A percentile compares a stretch with the other conserved stretches of the same genome.
These are phyloP conservation scores for Kodamaea ohmeri DNA, from an alignment of 1,139 yeast species.

Conservation along the genomic window DNA sequence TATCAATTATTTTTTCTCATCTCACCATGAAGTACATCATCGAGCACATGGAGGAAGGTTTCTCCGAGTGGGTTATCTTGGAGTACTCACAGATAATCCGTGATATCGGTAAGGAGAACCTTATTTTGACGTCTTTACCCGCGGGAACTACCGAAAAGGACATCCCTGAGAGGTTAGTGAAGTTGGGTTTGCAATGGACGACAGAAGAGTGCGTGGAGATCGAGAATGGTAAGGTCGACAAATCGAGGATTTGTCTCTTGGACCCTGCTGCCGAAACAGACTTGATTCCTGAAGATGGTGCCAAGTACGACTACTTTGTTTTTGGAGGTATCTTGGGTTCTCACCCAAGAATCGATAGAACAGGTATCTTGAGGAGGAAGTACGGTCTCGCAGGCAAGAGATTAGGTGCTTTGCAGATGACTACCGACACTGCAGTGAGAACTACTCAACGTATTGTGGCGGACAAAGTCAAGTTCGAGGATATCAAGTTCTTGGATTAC, in stretches of 20 bases:
- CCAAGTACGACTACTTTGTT: slow-evolving; percentile 75
- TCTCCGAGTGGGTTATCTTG: slow-evolving; percentile 91
- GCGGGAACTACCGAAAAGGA: slow-evolving; percentile 55
- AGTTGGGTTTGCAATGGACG: slow-evolving; percentile 79
- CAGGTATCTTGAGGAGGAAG: slow-evolving; percentile 77
- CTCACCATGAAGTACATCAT: slow-evolving; percentile 76
- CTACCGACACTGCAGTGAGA: slow-evolving; percentile 95
- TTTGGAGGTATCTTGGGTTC: slow-evolving; percentile 97
- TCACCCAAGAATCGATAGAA: slow-evolving; percentile 94
- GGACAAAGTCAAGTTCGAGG: slow-evolving; percentile 54
- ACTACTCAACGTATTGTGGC: slow-evolving; percentile 78
- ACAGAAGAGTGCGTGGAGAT: slow-evolving; percentile 61
- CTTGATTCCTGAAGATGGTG: slow-evolving; percentile 65
- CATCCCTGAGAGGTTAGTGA: slow-evolving; percentile 60
- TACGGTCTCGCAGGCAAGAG: slow-evolving; percentile 84
- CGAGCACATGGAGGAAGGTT: slow-evolving; percentile 97
- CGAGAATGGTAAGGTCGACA: slow-evolving; percentile 42
- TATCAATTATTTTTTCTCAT: slow-evolving; percentile 5
- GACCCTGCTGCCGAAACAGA: slow-evolving; percentile 85
- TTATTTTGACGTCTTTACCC: slow-evolving; percentile 78
- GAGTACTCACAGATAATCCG: slow-evolving; percentile 81
- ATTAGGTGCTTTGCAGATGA: slow-evolving; percentile 87
- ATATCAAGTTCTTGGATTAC: slow-evolving; percentile 81
- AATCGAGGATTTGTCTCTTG: slow-evolving; percentile 67
- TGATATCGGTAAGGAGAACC: slow-evolving; percentile 77